Percentiles rank a stretch among this genome's conserved stretches.
Evolutionary conservation across 805 yeast species (phyloP).

Genomic region (Yarrowia sp.): DNA sequence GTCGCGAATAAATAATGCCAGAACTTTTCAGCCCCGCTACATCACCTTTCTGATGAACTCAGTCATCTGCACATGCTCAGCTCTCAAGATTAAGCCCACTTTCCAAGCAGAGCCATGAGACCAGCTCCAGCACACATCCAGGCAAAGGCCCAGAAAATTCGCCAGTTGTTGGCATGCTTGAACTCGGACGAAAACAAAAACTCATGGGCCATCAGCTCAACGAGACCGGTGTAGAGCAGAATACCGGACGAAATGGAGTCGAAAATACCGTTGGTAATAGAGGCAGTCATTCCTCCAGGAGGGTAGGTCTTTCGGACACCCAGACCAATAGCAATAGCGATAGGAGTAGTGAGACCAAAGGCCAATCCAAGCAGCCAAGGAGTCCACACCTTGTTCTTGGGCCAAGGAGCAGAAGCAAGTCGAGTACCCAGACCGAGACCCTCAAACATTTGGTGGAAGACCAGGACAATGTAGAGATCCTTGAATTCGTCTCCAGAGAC

Average conservation of each 20-base stretch:
- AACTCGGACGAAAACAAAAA: slow-evolving; percentile 49
- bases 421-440: slow-evolving; percentile 78
- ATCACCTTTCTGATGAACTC: background rate
- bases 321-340: slow-evolving; percentile 69
- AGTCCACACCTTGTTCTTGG: slow-evolving; percentile 45
- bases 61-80: background rate
- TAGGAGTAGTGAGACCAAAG: slow-evolving; percentile 63
- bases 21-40: background rate
- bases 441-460: slow-evolving; percentile 77
- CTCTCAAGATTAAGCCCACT: slow-evolving; percentile 56
- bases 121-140: slow-evolving; percentile 57
- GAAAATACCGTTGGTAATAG: slow-evolving; percentile 59
- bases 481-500: slow-evolving; percentile 62
- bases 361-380: slow-evolving; percentile 53
- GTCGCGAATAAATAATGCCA: slow-evolving; percentile 7
- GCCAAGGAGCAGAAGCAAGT: slow-evolving; percentile 59
- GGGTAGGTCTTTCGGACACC: slow-evolving; percentile 63
- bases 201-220: slow-evolving; percentile 73
- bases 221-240: slow-evolving; percentile 67
- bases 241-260: slow-evolving; percentile 73
- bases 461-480: slow-evolving; percentile 60
- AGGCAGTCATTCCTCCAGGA: slow-evolving; percentile 53
- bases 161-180: slow-evolving; percentile 45
- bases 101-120: slow-evolving; percentile 70
- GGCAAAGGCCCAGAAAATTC: slow-evolving; percentile 44